Base-by-base conservation (phyloP, 2,329 filamentous ascomycete species). In the Cercospora sp. region DNA sequence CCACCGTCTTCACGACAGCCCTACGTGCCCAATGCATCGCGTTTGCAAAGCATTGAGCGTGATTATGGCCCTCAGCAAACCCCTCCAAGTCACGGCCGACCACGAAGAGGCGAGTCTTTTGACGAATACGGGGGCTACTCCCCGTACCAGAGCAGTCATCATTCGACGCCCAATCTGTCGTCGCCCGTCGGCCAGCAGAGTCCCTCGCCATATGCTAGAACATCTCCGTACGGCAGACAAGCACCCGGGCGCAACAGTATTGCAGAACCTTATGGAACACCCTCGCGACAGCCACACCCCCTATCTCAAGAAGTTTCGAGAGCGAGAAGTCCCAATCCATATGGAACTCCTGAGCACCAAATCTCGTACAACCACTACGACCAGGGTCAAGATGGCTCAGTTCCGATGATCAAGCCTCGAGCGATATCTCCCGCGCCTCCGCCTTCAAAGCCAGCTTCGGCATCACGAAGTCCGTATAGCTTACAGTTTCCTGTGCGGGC, bases 241-340 rank as follows among this genome's bases (percentile, higher is more conserved):
- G 40, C 69, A 28, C 70, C 71, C 16, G 73, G 72, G 53, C 72
- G 78, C 21, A 77, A 79, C 61, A 79, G 76, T 66, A 69, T 79
- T 43, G 71, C 74, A 7, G 77, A 80, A 34, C 68, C 74, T 5
- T 78, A 78, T 57, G 70, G 69, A 26, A 76, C 78, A 13, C 74
- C 77, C 21, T 73, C 75, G n/a, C 69, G 77, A 60, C 67, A 69
- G 65, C 74, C 77, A 21, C 78, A 79, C 65, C 79, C 79, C 9
- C 72, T 79, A 2, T 77, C 78, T 8, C 77, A 80, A 40, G 75
- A 80, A 63, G 70, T 79, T 4, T 73, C 74, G 13, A 71, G 76
- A 61, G 74, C 76, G 16, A 67, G 74, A 32, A 78, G 76, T 66
- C 77, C 76, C 16, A 71, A 72, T 30, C 75, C 74, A 30, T 70